Percentiles rank a stretch among this genome's conserved stretches.
phyloP scores from a whole-genome alignment of 805 yeast species.

The Saturnispora quitensis region DNA sequence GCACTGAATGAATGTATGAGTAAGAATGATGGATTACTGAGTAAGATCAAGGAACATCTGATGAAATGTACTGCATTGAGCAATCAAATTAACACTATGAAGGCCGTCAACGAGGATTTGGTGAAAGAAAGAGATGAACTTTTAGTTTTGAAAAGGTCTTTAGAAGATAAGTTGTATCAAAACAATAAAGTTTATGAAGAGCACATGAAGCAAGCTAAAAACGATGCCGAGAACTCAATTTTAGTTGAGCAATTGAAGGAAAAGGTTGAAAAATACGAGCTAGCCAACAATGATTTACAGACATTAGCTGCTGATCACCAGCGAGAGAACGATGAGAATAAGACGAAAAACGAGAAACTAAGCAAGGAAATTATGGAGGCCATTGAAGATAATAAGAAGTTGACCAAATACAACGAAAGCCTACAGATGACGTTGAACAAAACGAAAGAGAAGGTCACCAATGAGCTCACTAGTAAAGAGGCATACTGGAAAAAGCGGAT shows the following conservation, averaged over 20 bases:
- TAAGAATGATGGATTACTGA: constrained; percentile 34
- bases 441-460: constrained; percentile 40
- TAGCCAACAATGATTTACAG: constrained; percentile 25
- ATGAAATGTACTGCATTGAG: constrained; percentile 36
- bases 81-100: constrained; percentile 47
- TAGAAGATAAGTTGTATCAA: constrained; percentile 37
- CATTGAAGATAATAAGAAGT: constrained; percentile 57
- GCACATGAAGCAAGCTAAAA: constrained; percentile 25
- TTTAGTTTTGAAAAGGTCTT: constrained; percentile 37
- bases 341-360: constrained; percentile 25
- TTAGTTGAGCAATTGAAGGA: constrained; percentile 25
- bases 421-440: constrained; percentile 37
- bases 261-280: constrained; percentile 29
- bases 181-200: constrained; percentile 33
- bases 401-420: constrained; percentile 46
- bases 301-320: constrained; percentile 21
- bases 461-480: constrained; percentile 41
- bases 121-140: constrained; percentile 54
- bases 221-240: constrained; percentile 25
- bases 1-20: constrained; percentile 32
- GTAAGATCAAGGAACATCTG: constrained; percentile 38
- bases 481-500: constrained; percentile 54
- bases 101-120: constrained; percentile 52
- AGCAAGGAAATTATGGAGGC: constrained; percentile 48
- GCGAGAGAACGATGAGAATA: constrained; percentile 14